These are phyloP conservation scores for Striga hermonthica DNA, from an alignment of 305 asterid species.

Conservation along the genomic window DNA sequence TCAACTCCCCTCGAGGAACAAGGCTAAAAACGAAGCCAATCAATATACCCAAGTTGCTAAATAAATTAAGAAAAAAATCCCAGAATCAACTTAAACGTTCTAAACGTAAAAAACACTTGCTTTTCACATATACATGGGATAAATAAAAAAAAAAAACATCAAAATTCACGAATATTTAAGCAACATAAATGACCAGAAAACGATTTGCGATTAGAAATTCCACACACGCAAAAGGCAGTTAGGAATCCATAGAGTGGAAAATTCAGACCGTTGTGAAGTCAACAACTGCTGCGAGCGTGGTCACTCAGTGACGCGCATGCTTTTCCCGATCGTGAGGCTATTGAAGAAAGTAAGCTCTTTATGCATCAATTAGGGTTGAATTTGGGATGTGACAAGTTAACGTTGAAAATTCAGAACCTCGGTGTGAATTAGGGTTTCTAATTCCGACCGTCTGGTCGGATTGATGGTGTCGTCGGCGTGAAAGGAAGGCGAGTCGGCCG, in stretches of 20 bases:
- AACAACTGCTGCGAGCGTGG: slow-evolving; percentile 34
- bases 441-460: slow-evolving; percentile 9
- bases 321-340: slow-evolving; percentile 19
- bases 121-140: neutral
- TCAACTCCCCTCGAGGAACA: neutral
- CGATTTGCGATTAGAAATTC: neutral
- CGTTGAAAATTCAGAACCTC: slow-evolving; percentile 14
- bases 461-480: slow-evolving; percentile 31
- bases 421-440: slow-evolving; percentile 1
- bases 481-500: slow-evolving; percentile 25
- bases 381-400: neutral
- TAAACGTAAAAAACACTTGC: neutral
- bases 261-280: slow-evolving; percentile 37
- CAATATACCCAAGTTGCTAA: slow-evolving; percentile 35
- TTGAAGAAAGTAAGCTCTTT: slow-evolving; percentile 18
- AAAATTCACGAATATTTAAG: neutral
- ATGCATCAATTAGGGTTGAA: neutral
- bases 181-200: too few relatives aligned
- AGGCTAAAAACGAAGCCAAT: slow-evolving; percentile 1
- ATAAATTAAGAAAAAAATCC: slow-evolving; percentile 33
- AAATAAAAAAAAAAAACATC: neutral
- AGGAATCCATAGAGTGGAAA: slow-evolving; percentile 16
- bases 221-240: slow-evolving; percentile 20
- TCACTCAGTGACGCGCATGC: slow-evolving; percentile 12
- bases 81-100: neutral